Conservation (phyloP, 331 rosid species). For the Cucumis variabilis region DNA sequence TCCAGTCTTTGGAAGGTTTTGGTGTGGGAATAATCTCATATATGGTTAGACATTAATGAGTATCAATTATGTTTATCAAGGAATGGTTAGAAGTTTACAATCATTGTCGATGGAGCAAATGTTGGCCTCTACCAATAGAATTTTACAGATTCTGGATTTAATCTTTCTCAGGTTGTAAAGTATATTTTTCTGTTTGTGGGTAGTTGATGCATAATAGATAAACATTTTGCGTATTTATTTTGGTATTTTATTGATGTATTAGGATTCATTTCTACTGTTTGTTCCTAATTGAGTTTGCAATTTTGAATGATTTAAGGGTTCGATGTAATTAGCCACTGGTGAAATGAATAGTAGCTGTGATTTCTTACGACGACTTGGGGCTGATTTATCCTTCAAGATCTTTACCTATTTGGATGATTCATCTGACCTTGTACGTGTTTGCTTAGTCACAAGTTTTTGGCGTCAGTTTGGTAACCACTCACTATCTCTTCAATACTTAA, state of each 20-base stretch:
- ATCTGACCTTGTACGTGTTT: constrained; percentile 61
- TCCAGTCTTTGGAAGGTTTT: too few relatives aligned
- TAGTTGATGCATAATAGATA: neutral
- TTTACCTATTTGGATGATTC: constrained; percentile 63
- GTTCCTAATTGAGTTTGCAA: constrained; percentile 4
- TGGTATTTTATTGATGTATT: neutral
- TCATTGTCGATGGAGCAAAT: too few relatives aligned
- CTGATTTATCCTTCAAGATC: constrained; percentile 57
- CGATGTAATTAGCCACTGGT: constrained; percentile 6
- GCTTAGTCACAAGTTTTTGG: constrained; percentile 60
- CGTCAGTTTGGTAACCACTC: constrained; percentile 54
- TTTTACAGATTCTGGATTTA: too few relatives aligned
- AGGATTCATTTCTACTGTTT: neutral
- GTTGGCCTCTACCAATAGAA: too few relatives aligned
- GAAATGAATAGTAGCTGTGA: constrained; percentile 41
- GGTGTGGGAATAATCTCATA: too few relatives aligned
- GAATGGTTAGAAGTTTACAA: too few relatives aligned
- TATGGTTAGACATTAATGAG: too few relatives aligned
- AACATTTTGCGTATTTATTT: neutral
- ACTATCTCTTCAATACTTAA: neutral
- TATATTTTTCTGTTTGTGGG: constrained; percentile 3
- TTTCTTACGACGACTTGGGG: constrained; percentile 56
- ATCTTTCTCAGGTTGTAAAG: too few relatives aligned
- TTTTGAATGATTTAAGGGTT: constrained; percentile 7
- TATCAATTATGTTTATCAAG: too few relatives aligned